phyloP scores from a whole-genome alignment of 2,329 filamentous ascomycete species.

The Aspergillus vadensis region DNA sequence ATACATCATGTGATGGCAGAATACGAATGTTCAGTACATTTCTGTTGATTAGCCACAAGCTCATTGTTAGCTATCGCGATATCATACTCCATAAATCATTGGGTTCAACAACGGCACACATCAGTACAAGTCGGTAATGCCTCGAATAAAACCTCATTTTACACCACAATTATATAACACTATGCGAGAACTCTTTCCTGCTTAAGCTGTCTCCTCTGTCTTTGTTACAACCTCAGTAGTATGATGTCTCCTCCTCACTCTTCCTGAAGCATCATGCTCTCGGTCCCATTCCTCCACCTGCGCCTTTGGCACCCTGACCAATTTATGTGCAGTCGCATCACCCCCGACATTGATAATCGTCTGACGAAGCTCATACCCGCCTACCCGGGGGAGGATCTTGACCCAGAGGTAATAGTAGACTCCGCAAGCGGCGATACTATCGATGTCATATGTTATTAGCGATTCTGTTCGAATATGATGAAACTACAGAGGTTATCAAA shows the following conservation, averaged over 20 bases:
- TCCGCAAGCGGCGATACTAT: slow-evolving; percentile 55
- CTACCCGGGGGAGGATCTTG: slow-evolving; percentile 54
- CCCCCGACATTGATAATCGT: slow-evolving; percentile 56
- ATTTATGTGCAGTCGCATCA: slow-evolving; percentile 50
- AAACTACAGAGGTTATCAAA: neutral
- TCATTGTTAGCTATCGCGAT: too few relatives aligned
- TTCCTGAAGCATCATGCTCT: slow-evolving; percentile 55
- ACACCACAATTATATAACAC: too few relatives aligned
- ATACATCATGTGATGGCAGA: too few relatives aligned
- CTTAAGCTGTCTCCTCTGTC: neutral
- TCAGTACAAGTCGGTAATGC: too few relatives aligned
- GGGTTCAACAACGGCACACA: too few relatives aligned
- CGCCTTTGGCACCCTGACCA: slow-evolving; percentile 57
- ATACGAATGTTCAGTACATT: too few relatives aligned
- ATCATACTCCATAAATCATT: too few relatives aligned
- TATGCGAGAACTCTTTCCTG: too few relatives aligned
- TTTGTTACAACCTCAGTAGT: slow-evolving; percentile 15
- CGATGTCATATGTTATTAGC: neutral
- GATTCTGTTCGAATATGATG: neutral
- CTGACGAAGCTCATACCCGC: slow-evolving; percentile 59
- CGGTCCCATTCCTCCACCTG: slow-evolving; percentile 61
- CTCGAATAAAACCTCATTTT: too few relatives aligned
- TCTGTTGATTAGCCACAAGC: too few relatives aligned
- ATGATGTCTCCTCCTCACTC: slow-evolving; percentile 16
- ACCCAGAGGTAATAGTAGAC: slow-evolving; percentile 64